These are phyloP conservation scores for Dacryopinax spathularia DNA, from an alignment of 768 basidiomycete genomes.

Conservation along the genomic window DNA sequence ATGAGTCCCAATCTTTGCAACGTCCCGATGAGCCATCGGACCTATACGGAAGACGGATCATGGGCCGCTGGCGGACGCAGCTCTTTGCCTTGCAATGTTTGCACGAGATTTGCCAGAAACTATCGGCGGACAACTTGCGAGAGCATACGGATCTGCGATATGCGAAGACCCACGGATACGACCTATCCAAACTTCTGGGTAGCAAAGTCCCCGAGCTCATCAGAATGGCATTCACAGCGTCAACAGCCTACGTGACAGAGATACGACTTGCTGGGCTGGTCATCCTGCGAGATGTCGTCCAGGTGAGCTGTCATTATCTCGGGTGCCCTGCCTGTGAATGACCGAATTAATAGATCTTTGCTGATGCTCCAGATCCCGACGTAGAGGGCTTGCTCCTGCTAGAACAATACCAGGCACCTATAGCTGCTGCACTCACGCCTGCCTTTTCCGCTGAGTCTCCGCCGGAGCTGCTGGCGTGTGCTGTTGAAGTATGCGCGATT, in stretches of 20 bases:
- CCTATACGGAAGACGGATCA: constrained; percentile 31
- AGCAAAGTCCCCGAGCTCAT: constrained; percentile 85
- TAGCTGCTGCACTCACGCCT: constrained; percentile 91
- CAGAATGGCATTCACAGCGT: constrained; percentile 95
- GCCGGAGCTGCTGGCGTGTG: constrained; percentile 85
- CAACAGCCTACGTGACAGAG: constrained; percentile 90
- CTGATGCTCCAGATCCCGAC: constrained; percentile 75
- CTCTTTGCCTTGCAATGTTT: constrained; percentile 86
- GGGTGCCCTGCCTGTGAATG: not conserved
- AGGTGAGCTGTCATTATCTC: constrained; percentile 35
- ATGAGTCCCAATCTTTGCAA: constrained; percentile 87
- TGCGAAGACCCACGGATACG: constrained; percentile 47
- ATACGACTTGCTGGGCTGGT: constrained; percentile 83
- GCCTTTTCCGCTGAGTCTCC: constrained; percentile 92
- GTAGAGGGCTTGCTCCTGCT: constrained; percentile 80
- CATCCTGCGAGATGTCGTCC: constrained; percentile 81
- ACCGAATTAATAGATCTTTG: constrained; percentile 52
- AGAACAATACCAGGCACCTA: constrained; percentile 96
- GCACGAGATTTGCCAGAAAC: constrained; percentile 71
- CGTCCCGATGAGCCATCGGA: constrained; percentile 26
- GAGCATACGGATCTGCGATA: constrained; percentile 74
- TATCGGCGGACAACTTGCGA: constrained; percentile 52
- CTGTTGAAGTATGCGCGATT: constrained; percentile 82
- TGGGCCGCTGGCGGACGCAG: constrained; percentile 91
- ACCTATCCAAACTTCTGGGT: constrained; percentile 52